Percentiles rank a stretch among this genome's conserved stretches.
phyloP scores from a whole-genome alignment of 805 yeast species.

The Dipodascopsis tothii region DNA sequence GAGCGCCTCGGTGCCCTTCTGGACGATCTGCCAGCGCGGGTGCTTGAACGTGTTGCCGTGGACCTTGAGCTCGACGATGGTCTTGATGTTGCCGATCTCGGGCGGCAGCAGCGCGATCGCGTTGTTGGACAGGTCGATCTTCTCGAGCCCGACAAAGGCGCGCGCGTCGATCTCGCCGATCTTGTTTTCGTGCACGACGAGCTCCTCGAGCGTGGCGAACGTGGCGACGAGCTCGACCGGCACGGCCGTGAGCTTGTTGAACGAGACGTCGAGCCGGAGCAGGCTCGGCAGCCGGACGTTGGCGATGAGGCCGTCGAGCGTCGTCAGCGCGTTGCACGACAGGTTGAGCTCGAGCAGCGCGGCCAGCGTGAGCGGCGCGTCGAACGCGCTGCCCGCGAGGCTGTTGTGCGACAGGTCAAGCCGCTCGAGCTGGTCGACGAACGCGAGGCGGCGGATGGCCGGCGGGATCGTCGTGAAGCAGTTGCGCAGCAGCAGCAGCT shows the following conservation, averaged over 20 bases:
- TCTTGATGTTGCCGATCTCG: slow-evolving; percentile 12
- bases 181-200: slow-evolving; percentile 19
- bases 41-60: slow-evolving; percentile 18
- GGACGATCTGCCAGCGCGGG: slow-evolving; percentile 18
- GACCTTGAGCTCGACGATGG: slow-evolving; percentile 17
- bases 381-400: slow-evolving; percentile 14
- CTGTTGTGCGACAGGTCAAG: slow-evolving; percentile 16
- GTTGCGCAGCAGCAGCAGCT: slow-evolving; percentile 11
- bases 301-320: slow-evolving; percentile 7
- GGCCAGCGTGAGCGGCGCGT: slow-evolving; percentile 5
- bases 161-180: slow-evolving; percentile 10
- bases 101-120: slow-evolving; percentile 19
- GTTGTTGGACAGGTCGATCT: slow-evolving; percentile 19
- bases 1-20: slow-evolving; percentile 21
- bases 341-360: slow-evolving; percentile 7
- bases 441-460: slow-evolving; percentile 11
- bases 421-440: slow-evolving; percentile 9
- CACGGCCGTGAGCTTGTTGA: slow-evolving; percentile 13
- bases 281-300: slow-evolving; percentile 11
- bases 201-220: slow-evolving; percentile 16
- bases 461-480: slow-evolving; percentile 10
- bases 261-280: slow-evolving; percentile 12
- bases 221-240: slow-evolving; percentile 12
- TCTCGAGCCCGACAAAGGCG: slow-evolving; percentile 14
- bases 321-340: slow-evolving; percentile 11